Base-by-base conservation (phyloP, 139 green algal species). In the Coccomyxa sp. region DNA sequence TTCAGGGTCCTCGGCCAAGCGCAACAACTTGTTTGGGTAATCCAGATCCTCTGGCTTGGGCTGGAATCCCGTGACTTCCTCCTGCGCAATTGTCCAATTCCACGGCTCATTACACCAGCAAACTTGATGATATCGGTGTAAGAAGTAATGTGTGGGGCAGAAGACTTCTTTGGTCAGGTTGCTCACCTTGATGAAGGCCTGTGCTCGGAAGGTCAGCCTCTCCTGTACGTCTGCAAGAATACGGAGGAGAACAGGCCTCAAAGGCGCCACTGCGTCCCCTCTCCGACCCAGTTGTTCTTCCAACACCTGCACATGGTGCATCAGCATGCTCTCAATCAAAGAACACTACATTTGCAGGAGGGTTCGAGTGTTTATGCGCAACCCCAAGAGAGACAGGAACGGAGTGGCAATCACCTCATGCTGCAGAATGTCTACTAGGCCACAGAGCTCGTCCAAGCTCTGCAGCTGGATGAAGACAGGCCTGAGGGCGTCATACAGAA, bases 191-290 rank as follows among this genome's bases (percentile, higher is more conserved):
- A 98, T 94, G 89, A 91, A 98, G 13, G 92, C 91, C 82, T 98
- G 92, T 9, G 88, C 88, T 17, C 92, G 85, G 90, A 96, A 99
- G 58, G 92, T 98, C 45, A 99, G 90, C 13, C 95, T 88, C 84
- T 94, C 92, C 85, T 98, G 96, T 38, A 98, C 87, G 86, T 99
- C 96, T n/a, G 92, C 92, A 80, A 98, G 89, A 1, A 88, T 95
- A 79, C 94, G 88, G 10, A 68, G 58, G 77, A 98, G 87, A 25
- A 92, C 91, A 0, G 96, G 95, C 76, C 89, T 85, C 86, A 98
- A 89, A 28, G 92, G 91, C 32, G 95, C 92, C 25, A 88, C 88
- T 16, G 91, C 89, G 0, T 92, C 81, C 16, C 91, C 92, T 0
- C 90, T 83, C 31, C 91, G 82, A 3, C 81, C 81, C 82, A 96